A percentile compares a stretch with the other conserved stretches of the same genome.
Conservation (phyloP, 169 alveolate genomes). For the Plasmodium cynomolgi region DNA sequence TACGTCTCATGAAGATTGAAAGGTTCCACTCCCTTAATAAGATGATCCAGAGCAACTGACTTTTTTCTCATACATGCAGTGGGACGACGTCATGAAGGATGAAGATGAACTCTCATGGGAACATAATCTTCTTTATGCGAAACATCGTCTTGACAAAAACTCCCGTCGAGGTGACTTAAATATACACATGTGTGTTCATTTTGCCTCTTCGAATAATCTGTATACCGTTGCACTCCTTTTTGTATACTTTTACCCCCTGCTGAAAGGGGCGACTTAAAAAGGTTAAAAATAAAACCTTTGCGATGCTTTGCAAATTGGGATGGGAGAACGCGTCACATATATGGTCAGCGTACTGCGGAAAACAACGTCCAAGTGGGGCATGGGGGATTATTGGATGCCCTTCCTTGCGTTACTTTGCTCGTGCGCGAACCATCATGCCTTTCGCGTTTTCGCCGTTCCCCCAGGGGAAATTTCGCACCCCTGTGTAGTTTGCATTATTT, state of each 20-base stretch:
- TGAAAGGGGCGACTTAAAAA: neutral
- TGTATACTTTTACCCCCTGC: neutral
- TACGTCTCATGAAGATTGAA: slow-evolving; percentile 41
- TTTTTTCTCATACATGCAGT: neutral
- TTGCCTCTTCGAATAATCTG: neutral
- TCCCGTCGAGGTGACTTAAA: neutral
- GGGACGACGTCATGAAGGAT: neutral
- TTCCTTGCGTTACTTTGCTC: neutral
- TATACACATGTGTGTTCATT: neutral
- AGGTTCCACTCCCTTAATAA: slow-evolving; percentile 30
- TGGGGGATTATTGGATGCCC: neutral
- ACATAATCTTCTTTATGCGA: neutral
- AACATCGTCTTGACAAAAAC: neutral
- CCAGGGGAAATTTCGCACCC: neutral
- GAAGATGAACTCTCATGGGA: neutral
- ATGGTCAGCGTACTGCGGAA: neutral
- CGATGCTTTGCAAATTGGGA: neutral
- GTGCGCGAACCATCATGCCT: neutral
- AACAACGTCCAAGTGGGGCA: neutral
- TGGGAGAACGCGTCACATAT: neutral
- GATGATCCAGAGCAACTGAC: neutral
- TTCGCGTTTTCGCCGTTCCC: neutral
- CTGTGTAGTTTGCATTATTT: neutral
- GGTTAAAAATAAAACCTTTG: neutral
- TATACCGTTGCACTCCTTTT: neutral